Conservation (phyloP, 352 stramenopile genomes). For the Pythium aristosporum region DNA sequence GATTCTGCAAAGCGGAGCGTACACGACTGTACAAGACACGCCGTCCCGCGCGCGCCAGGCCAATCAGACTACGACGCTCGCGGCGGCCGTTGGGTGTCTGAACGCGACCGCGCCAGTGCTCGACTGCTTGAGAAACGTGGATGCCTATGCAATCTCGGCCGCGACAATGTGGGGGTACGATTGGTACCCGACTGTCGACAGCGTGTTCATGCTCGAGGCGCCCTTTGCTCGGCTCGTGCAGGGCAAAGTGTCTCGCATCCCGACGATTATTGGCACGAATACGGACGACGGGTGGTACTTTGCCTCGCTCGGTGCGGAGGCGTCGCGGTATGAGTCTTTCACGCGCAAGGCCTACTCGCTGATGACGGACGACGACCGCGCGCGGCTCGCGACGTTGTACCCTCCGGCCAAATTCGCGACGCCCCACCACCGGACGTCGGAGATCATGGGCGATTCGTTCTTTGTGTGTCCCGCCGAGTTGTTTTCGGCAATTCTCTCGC, state of each 20-base stretch:
- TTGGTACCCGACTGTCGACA: slow-evolving; percentile 14
- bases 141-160: not conserved
- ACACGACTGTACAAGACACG: not conserved
- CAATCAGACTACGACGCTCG: not conserved
- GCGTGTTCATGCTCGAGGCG: slow-evolving; percentile 1
- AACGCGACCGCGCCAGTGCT: not conserved
- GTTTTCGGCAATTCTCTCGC: not conserved
- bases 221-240: not conserved
- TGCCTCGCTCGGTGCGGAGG: not conserved
- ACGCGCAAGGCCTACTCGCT: not conserved
- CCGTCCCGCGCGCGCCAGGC: not conserved
- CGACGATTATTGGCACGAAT: slow-evolving; percentile 11
- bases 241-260: slow-evolving; percentile 13
- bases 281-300: slow-evolving; percentile 15
- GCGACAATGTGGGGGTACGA: not conserved
- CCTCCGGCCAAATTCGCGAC: not conserved
- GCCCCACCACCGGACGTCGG: not conserved
- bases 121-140: too few species aligned
- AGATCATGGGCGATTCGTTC: slow-evolving; percentile 12
- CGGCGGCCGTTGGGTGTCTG: not conserved
- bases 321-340: not conserved
- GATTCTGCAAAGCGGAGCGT: slow-evolving; percentile 9
- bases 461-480: slow-evolving; percentile 19
- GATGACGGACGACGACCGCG: not conserved
- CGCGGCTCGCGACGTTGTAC: slow-evolving; percentile 4